A percentile compares a stretch with the other conserved stretches of the same genome.
phyloP scores from a whole-genome alignment of 139 green algal species.

The Coelastrella sp. region DNA sequence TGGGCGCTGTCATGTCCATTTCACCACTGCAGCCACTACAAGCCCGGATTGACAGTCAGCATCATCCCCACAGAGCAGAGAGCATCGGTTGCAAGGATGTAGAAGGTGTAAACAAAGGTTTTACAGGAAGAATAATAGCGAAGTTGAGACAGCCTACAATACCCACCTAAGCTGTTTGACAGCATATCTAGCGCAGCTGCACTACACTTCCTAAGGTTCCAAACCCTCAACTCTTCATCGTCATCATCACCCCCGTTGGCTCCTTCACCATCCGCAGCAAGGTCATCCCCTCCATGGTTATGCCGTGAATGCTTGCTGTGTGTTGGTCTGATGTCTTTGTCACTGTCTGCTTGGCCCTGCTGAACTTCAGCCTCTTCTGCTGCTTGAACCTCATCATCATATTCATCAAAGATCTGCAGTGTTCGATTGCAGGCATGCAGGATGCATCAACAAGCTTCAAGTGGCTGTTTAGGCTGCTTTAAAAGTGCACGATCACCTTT shows the following conservation, averaged over 20 bases:
- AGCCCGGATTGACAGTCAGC: too few relatives aligned
- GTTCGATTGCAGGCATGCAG: not conserved
- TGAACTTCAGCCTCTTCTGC: slow-evolving; percentile 66
- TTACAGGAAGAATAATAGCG: too few relatives aligned
- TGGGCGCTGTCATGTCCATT: too few relatives aligned
- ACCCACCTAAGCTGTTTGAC: slow-evolving; percentile 60
- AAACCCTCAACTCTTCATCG: slow-evolving; percentile 66
- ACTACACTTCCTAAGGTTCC: slow-evolving; percentile 93
- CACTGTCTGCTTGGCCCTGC: slow-evolving; percentile 61
- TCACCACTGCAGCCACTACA: too few relatives aligned
- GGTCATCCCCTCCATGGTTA: not conserved
- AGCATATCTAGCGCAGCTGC: slow-evolving; percentile 93
- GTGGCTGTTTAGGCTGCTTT: too few relatives aligned
- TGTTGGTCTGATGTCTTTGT: slow-evolving; percentile 53
- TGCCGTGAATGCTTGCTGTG: slow-evolving; percentile 13
- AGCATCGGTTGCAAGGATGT: too few relatives aligned
- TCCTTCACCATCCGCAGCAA: not conserved
- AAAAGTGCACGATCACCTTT: too few relatives aligned
- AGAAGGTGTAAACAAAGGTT: too few relatives aligned
- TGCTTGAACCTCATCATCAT: slow-evolving; percentile 89
- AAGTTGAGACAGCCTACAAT: not conserved
- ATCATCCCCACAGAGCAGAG: too few relatives aligned
- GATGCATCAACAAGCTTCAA: too few relatives aligned
- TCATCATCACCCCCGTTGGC: slow-evolving; percentile 58
- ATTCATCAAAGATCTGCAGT: slow-evolving; percentile 85